Evolutionary conservation across 768 basidiomycete species (phyloP).

Genomic region (Tremella yokohamensis): DNA sequence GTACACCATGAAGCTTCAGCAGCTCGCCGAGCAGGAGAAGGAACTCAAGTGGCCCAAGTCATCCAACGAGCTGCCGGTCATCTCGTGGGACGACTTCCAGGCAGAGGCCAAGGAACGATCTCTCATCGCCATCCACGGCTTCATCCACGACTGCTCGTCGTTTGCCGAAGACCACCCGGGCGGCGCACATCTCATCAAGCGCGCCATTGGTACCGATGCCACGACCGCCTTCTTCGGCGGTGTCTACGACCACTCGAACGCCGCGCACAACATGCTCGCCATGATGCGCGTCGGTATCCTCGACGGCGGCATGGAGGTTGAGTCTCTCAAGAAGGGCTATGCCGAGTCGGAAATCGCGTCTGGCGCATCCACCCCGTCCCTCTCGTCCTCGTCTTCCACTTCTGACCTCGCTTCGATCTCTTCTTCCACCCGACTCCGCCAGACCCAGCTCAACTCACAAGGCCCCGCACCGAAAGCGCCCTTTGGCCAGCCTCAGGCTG

Average conservation of each 20-base stretch:
- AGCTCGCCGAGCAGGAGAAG: constrained; percentile 73
- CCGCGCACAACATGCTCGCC: constrained; percentile 75
- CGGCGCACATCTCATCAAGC: constrained; percentile 75
- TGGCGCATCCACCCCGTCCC: constrained; percentile 22
- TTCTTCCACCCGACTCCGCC: constrained; percentile 18
- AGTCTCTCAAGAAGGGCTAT: constrained; percentile 42
- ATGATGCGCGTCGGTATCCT: constrained; percentile 74
- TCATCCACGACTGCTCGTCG: constrained; percentile 80
- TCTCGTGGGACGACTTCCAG: constrained; percentile 84
- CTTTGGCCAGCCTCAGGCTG: constrained; percentile 58
- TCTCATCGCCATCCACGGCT: constrained; percentile 79
- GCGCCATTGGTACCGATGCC: constrained; percentile 83
- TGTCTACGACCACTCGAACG: constrained; percentile 83
- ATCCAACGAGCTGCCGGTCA: constrained; percentile 69
- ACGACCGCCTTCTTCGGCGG: constrained; percentile 93
- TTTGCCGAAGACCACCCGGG: constrained; percentile 92
- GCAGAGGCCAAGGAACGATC: constrained; percentile 75
- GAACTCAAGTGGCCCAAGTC: constrained; percentile 74
- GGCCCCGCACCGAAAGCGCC: constrained; percentile 39
- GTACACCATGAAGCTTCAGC: constrained; percentile 90
- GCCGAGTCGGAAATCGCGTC: constrained; percentile 30
- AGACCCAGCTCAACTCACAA: constrained; percentile 37
- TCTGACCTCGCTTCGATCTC: constrained; percentile 17
- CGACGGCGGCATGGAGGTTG: constrained; percentile 63
- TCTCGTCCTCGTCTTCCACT: constrained; percentile 26